Percentiles rank a stretch among this genome's conserved stretches.
Conservation (phyloP, 2,329 filamentous ascomycete species). For the Rhytidhysteron rufulum region DNA sequence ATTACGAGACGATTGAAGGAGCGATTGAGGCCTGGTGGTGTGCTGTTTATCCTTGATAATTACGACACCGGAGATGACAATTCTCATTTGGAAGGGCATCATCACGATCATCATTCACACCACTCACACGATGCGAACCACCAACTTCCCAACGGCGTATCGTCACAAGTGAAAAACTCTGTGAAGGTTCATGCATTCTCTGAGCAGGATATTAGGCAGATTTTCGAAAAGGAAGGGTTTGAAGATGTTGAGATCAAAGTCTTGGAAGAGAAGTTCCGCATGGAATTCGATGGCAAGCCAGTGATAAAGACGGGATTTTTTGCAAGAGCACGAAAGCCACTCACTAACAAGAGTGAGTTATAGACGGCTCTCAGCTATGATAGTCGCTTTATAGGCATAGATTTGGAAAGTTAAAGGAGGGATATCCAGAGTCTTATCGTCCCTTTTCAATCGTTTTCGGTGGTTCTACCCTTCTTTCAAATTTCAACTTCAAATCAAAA, state of each 20-base stretch:
- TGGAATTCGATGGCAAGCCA: conserved; percentile 36
- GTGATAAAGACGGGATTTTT: conserved; percentile 48
- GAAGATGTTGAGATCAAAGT: conserved; percentile 56
- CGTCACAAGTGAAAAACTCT: conserved; percentile 44
- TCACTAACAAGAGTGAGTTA: too few species aligned
- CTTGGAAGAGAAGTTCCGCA: conserved; percentile 49
- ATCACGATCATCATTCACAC: conserved; percentile 10
- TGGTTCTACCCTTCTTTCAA: too few species aligned
- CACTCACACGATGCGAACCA: conserved; percentile 10
- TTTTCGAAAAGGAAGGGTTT: conserved; percentile 62
- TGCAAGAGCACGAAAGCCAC: conserved; percentile 49
- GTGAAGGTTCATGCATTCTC: conserved; percentile 66
- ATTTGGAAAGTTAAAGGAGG: too few species aligned
- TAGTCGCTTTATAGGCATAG: too few species aligned
- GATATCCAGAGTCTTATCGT: too few species aligned
- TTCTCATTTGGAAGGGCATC: conserved; percentile 15
- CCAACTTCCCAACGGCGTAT: conserved; percentile 5
- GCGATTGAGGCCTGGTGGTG: conserved; percentile 62
- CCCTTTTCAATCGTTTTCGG: too few species aligned
- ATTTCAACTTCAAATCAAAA: too few species aligned
- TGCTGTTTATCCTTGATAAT: conserved; percentile 66
- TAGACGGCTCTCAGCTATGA: too few species aligned
- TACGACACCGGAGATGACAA: conserved; percentile 47
- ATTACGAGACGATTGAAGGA: conserved; percentile 57
- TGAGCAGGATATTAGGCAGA: conserved; percentile 52